Evolutionary conservation across 768 basidiomycete genomes (phyloP), one percentile per base, ranked within the genome.

Genomic region (Austroboletus eburneus): DNA sequence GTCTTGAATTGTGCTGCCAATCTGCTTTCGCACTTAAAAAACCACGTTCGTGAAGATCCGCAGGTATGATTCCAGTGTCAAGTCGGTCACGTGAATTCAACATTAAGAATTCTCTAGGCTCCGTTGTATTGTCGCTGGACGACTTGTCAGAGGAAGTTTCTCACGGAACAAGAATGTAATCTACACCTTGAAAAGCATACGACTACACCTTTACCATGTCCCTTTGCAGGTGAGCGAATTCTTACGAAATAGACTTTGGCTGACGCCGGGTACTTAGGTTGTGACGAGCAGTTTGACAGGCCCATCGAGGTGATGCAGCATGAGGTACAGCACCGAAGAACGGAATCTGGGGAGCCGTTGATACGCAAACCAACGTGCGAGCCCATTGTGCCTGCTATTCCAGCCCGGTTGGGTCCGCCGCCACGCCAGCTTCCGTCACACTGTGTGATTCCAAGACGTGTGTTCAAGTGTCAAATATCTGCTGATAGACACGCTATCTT

Each of bases 121-220:
- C 58, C 62, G 12, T 78, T 69, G 51, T 54, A 61, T 29, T 84
- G 83, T 61, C 67, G 59, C 38, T 87, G 86, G 85, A 68, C 72
- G 16, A 66, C 67, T 23, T 87, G 84, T 59, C 69, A 70, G n/a
- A 67, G 67, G 24, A 66, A 59, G 45, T 75, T 76, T 59, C 42
- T 43, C n/a, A 56, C 57, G 39, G 59, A 60, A 35, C 62, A 66
- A 35, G 55, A 68, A 39, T 62, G 78, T 47, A 63, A 64, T 33
- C 51, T 62, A 43, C 86, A 89, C 62, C 57, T 85, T 6, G 69
- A 72, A 52, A 72, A 55, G 30, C 87, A 89, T 66, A 39, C 58
- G 22, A 48, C 44, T 37, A 55, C 48, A 38, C 66, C 65, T 43
- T 18, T 66, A 20, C 60, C 64, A 16, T 66, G 65, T 52, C 54